Base-by-base conservation (phyloP, 768 basidiomycete genomes). In the Amanita brunnescens region DNA sequence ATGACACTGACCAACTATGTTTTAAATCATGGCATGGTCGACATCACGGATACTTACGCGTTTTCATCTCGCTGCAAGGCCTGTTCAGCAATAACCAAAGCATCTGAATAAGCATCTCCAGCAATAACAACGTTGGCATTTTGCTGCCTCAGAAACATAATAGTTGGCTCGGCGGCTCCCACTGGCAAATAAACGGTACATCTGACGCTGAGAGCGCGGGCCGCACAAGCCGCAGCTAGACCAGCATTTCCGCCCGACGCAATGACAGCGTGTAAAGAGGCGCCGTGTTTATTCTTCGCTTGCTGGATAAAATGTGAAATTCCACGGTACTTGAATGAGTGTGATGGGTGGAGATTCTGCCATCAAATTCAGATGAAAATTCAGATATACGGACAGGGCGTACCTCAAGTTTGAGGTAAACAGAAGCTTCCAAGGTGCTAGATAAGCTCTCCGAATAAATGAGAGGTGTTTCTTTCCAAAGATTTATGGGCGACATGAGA, bases 241-340 rank as follows among this genome's bases (percentile, higher is more conserved):
- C 81, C 87, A n/a, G 85, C 88, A 59, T 90, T 89, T n/a, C 87
- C 87, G 4, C 83, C 77, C 0, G 87, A 90, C 0, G 87, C 85
- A 46, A 82, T 78, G 38, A 88, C 68, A 38, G 82, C 67, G 62
- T 87, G 87, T 5, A 81, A 69, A 24, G 62, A 60, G 10, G 72
- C 61, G 0, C 87, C 87, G 47, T 77, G 70, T 16, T 61, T 65
- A 52, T 72, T 67, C 48, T 73, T 71, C 16, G 75, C 76, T 26
- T 71, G 68, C 57, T 78, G 74, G 2, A 78, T 70, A 56, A 85
- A 83, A 53, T 74, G 71, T 16, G 84, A 83, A 30, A 88, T 72
- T 5, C 85, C 85, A 18, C 87, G 75, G 58, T 76, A 83, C 61
- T 91, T 90, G 78, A 86, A 90, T 2, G 87, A 88, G 55, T 83